These are phyloP conservation scores for Linum lewisii DNA, from an alignment of 345 rosid species.

Conservation along the genomic window DNA sequence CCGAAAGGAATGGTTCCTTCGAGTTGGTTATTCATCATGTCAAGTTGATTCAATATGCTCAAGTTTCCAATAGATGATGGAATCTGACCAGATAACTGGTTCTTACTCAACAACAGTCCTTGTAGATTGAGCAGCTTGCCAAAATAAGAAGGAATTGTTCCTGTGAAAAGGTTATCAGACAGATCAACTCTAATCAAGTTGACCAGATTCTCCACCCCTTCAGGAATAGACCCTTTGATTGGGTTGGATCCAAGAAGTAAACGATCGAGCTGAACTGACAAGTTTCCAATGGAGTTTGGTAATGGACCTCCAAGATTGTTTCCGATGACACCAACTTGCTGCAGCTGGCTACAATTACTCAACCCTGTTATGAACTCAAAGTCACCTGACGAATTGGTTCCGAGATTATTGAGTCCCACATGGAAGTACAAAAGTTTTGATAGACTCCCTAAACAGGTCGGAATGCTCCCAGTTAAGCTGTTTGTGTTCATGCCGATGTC, in stretches of 20 bases:
- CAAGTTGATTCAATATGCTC: not conserved
- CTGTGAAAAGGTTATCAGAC: not conserved
- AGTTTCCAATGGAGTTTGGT: slow-evolving; percentile 14
- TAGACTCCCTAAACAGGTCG: slow-evolving; percentile 11
- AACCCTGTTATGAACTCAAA: slow-evolving; percentile 16
- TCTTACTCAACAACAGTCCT: not conserved
- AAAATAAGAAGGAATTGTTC: not conserved
- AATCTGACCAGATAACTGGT: not conserved
- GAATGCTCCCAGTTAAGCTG: slow-evolving; percentile 13
- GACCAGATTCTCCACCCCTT: slow-evolving; percentile 3
- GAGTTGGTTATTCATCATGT: not conserved
- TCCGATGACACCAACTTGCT: not conserved
- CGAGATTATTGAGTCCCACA: slow-evolving; percentile 11
- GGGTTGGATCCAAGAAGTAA: slow-evolving; percentile 11
- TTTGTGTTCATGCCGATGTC: not conserved
- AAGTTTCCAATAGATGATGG: not conserved
- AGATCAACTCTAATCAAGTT: not conserved
- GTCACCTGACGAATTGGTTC: slow-evolving; percentile 10
- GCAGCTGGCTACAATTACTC: slow-evolving; percentile 14
- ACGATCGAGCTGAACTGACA: slow-evolving; percentile 12
- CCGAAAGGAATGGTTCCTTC: slow-evolving; percentile 1
- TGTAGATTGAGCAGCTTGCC: not conserved
- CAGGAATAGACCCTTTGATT: slow-evolving; percentile 2
- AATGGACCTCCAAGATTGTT: slow-evolving; percentile 17
- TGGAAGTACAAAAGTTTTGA: slow-evolving; percentile 11